Conservation (phyloP, 345 rosid species). For the Eucalyptus caleyi region DNA sequence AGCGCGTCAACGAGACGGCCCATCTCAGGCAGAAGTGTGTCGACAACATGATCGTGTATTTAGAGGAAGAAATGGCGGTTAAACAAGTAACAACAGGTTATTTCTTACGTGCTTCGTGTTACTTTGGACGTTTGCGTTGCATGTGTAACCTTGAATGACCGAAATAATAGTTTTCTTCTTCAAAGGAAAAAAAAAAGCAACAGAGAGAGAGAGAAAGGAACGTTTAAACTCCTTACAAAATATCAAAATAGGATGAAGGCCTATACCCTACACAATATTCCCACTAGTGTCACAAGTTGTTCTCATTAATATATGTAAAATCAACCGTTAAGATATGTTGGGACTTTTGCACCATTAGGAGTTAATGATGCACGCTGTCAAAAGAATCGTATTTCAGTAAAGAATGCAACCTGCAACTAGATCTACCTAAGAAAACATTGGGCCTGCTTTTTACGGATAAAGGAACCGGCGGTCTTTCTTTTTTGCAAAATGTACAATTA, state of each 20-base stretch:
- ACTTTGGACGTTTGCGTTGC: background rate
- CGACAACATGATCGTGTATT: background rate
- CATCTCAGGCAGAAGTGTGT: background rate
- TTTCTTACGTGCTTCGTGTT: background rate
- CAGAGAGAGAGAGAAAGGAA: background rate
- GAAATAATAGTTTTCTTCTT: background rate
- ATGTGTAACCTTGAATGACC: background rate
- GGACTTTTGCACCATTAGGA: background rate
- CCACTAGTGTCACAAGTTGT: background rate
- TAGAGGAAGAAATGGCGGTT: background rate
- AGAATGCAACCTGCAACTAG: background rate
- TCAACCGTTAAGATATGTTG: background rate
- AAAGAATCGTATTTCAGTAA: background rate
- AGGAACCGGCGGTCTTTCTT: accelerated
- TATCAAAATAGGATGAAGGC: background rate
- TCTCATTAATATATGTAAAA: too few species aligned
- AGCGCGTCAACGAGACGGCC: background rate
- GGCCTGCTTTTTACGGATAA: background rate
- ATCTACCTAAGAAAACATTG: too few species aligned
- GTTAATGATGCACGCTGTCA: background rate
- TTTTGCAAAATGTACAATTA: too few species aligned
- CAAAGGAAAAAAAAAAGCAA: background rate
- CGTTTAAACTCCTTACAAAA: background rate
- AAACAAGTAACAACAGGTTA: background rate
- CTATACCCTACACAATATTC: background rate